phyloP scores from a whole-genome alignment of 75 land plant genomes.

The Selaginella tamariscina region DNA sequence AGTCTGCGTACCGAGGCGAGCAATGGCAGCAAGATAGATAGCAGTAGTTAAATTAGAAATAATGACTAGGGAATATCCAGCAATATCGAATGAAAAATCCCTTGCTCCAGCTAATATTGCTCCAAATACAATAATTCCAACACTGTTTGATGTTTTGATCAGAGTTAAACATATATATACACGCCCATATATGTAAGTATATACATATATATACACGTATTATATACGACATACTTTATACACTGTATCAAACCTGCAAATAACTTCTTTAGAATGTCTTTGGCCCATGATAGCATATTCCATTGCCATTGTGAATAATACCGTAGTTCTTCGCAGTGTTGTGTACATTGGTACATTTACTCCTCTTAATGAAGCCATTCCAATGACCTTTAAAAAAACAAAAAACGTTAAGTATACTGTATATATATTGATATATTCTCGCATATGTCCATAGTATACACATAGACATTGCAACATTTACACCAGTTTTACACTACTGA shows the following conservation, averaged over 20 bases:
- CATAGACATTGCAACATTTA: too few relatives aligned
- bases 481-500: too few relatives aligned
- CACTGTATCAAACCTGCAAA: constrained; percentile 41
- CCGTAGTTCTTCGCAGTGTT: constrained; percentile 7
- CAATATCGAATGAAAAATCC: constrained; percentile 10
- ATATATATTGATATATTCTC: not conserved
- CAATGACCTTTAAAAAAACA: constrained; percentile 35
- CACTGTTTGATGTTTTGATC: too few relatives aligned
- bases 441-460: too few relatives aligned
- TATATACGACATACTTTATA: constrained; percentile 16
- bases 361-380: constrained; percentile 11
- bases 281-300: constrained; percentile 12
- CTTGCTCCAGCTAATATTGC: constrained; percentile 5
- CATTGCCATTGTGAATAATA: constrained; percentile 8
- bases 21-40: constrained; percentile 6
- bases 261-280: constrained; percentile 23
- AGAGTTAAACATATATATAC: not conserved
- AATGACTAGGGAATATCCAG: constrained; percentile 5
- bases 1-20: constrained; percentile 34
- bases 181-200: too few relatives aligned
- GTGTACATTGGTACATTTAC: constrained; percentile 11
- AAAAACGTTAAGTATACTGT: constrained; percentile 12
- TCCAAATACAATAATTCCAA: not conserved
- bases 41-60: constrained; percentile 4
- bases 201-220: too few relatives aligned